A percentile compares a stretch with the other conserved stretches of the same genome.
These are phyloP conservation scores for Nosema granulosis DNA, from an alignment of 371 early-diverging fungal species.

Conservation along the genomic window DNA sequence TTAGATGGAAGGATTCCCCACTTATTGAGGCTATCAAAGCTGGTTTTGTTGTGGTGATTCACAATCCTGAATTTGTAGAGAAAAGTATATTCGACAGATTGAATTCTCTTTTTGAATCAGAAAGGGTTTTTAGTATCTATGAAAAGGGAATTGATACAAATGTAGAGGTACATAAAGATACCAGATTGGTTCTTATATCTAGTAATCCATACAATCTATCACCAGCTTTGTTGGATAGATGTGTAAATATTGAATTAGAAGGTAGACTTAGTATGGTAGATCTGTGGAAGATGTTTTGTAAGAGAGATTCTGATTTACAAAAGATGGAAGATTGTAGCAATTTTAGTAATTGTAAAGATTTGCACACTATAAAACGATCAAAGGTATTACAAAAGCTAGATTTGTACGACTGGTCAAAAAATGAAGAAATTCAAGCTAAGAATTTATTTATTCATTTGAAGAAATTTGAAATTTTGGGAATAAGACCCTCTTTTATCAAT, in stretches of 20 bases:
- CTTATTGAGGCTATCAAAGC: constrained; percentile 37
- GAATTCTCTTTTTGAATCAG: constrained; percentile 61
- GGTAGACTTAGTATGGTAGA: constrained; percentile 48
- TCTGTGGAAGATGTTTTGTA: constrained; percentile 51
- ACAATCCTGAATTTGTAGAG: constrained; percentile 59
- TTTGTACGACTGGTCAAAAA: neutral
- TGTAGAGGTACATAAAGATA: constrained; percentile 21
- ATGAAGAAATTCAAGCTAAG: neutral
- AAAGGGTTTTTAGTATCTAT: constrained; percentile 46
- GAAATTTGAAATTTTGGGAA: neutral
- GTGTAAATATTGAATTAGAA: constrained; percentile 44
- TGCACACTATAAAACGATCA: too few relatives aligned
- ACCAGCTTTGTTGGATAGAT: constrained; percentile 64
- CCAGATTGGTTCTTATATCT: constrained; percentile 31
- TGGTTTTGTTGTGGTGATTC: constrained; percentile 45
- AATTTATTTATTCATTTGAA: neutral
- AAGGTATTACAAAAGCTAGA: too few relatives aligned
- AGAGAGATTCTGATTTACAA: neutral
- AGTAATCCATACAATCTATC: constrained; percentile 57
- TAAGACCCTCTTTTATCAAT: neutral
- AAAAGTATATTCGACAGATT: constrained; percentile 63
- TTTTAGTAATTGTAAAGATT: too few relatives aligned
- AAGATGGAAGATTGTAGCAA: too few relatives aligned
- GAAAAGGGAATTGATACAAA: constrained; percentile 58
- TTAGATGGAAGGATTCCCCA: constrained; percentile 49